These are phyloP conservation scores for Coniosporium apollinis DNA, from an alignment of 495 filamentous ascomycete genomes.

Conservation along the genomic window DNA sequence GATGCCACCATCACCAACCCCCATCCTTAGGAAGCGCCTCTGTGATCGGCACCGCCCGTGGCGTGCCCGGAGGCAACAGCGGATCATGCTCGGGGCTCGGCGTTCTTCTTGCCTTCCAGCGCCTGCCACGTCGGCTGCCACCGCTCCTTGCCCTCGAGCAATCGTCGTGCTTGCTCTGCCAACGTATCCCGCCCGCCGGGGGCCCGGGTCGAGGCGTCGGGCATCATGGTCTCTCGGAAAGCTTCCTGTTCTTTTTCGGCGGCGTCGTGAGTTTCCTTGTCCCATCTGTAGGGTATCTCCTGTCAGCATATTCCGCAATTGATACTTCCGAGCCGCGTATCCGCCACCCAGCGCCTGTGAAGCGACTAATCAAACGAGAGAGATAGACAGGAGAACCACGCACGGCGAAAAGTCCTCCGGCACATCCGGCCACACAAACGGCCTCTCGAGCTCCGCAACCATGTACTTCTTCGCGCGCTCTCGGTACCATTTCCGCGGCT, in stretches of 20 bases:
- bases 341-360: too few relatives aligned
- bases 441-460: conserved; percentile 68
- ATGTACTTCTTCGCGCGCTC: conserved; percentile 67
- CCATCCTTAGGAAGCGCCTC: too few relatives aligned
- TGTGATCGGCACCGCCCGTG: too few relatives aligned
- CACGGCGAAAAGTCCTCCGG: conserved; percentile 40
- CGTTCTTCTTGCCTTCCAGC: too few relatives aligned
- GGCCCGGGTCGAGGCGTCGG: conserved; percentile 18
- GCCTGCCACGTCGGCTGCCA: conserved; percentile 22
- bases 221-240: conserved; percentile 8
- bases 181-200: conserved; percentile 23
- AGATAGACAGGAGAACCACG: conserved; percentile 13
- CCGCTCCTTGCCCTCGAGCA: conserved; percentile 30
- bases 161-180: conserved; percentile 38
- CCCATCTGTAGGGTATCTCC: conserved; percentile 27
- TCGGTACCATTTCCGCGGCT: conserved; percentile 29
- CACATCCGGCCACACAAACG: conserved; percentile 67
- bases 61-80: too few relatives aligned
- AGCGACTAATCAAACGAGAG: neutral
- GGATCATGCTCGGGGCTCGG: too few relatives aligned
- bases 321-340: too few relatives aligned
- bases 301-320: neutral
- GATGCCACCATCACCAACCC: too few relatives aligned
- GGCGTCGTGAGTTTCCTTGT: conserved; percentile 29
- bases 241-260: conserved; percentile 21